Percentiles rank a stretch among this genome's conserved stretches.
These are phyloP conservation scores for Fragaria ananassa DNA, from an alignment of 306 rosid species.

Conservation along the genomic window DNA sequence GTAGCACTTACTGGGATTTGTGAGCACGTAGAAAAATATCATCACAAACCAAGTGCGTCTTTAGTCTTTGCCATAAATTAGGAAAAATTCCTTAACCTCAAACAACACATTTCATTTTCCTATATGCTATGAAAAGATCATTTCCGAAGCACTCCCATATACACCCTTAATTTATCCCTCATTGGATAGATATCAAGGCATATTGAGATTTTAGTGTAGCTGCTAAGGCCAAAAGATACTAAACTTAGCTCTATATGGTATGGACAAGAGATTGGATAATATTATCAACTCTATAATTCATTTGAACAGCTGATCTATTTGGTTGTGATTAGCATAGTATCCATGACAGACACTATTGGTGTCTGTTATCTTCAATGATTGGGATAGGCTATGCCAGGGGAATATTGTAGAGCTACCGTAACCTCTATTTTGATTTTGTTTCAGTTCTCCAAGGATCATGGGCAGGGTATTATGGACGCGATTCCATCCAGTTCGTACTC, in stretches of 20 bases:
- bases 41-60: neutral
- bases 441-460: conserved; percentile 45
- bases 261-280: neutral
- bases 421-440: conserved; percentile 23
- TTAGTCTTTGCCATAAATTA: neutral
- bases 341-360: neutral
- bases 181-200: neutral
- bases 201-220: neutral
- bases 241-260: neutral
- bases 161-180: neutral
- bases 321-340: neutral
- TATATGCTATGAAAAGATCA: too few relatives aligned
- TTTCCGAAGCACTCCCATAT: neutral
- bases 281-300: neutral
- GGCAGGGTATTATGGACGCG: conserved; percentile 34
- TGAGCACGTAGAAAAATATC: neutral
- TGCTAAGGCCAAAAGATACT: neutral
- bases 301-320: neutral
- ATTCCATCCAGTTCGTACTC: conserved; percentile 47
- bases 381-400: neutral
- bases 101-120: neutral
- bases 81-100: neutral
- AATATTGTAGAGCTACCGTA: conserved; percentile 15
- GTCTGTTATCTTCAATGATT: too few relatives aligned
- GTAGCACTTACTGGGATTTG: neutral